Conservation (phyloP, 2,329 filamentous ascomycete genomes). For the Aspergillus sclerotialis region DNA sequence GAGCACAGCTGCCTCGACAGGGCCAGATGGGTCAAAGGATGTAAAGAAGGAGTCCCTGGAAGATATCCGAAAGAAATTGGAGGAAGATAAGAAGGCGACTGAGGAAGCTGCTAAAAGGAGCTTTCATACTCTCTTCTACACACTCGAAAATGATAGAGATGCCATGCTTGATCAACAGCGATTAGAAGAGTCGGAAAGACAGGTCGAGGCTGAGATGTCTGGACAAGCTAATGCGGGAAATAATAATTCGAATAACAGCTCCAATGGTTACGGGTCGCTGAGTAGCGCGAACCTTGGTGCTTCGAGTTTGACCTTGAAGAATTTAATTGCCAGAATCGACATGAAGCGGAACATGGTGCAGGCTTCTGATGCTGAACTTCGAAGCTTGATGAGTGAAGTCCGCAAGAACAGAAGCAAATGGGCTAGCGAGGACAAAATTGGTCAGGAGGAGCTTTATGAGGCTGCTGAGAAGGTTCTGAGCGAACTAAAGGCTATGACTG, state of each 20-base stretch:
- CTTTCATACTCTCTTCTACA: constrained; percentile 92
- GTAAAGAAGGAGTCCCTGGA: constrained; percentile 62
- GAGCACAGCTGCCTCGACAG: constrained; percentile 56
- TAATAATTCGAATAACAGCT: constrained; percentile 44
- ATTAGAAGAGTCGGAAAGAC: constrained; percentile 91
- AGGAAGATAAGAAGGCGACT: constrained; percentile 83
- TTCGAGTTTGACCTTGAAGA: constrained; percentile 91
- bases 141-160: constrained; percentile 86
- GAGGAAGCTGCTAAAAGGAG: constrained; percentile 84
- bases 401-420: constrained; percentile 97
- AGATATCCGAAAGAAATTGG: constrained; percentile 85
- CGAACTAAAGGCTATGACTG: constrained; percentile 92
- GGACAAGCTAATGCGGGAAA: constrained; percentile 50
- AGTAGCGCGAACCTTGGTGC: constrained; percentile 92
- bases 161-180: constrained; percentile 98
- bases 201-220: constrained; percentile 92
- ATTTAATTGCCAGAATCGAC: constrained; percentile 93
- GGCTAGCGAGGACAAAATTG: constrained; percentile 95
- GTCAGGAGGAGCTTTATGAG: constrained; percentile 96
- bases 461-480: constrained; percentile 93
- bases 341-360: constrained; percentile 82
- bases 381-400: constrained; percentile 92
- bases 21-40: constrained; percentile 53
- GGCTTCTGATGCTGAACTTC: constrained; percentile 86
- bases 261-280: constrained; percentile 74